phyloP scores from a whole-genome alignment of 164 flowering plant genomes.

The Dillenia turbinata region DNA sequence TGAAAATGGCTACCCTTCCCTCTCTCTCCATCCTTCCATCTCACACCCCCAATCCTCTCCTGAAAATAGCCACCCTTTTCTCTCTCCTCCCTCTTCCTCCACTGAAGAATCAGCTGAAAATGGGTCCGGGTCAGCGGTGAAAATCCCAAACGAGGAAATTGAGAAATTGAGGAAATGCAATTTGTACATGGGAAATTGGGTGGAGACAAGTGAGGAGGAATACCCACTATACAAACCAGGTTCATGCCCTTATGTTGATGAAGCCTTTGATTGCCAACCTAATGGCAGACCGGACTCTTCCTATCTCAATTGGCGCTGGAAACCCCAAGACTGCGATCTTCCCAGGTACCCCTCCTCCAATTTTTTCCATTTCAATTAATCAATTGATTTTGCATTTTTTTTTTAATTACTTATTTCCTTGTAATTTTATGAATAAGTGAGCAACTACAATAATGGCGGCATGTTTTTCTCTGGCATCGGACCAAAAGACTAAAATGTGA shows the following conservation, averaged over 20 bases:
- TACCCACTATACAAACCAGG: slow-evolving; percentile 69
- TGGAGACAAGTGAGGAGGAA: slow-evolving; percentile 44
- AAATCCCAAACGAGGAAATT: not conserved
- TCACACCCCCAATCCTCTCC: not conserved
- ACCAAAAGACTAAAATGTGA: too few species aligned
- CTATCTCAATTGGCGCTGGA: slow-evolving; percentile 84
- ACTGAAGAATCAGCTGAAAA: not conserved
- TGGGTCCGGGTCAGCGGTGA: slow-evolving; percentile 4
- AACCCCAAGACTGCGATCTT: slow-evolving; percentile 77
- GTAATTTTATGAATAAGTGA: not conserved
- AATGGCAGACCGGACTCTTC: slow-evolving; percentile 70
- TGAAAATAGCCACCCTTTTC: not conserved
- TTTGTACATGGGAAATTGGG: slow-evolving; percentile 1
- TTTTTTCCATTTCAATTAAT: too few species aligned
- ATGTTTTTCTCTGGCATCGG: too few species aligned
- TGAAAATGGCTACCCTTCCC: not conserved
- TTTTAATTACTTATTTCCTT: not conserved
- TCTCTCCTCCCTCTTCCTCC: not conserved
- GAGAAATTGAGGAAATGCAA: slow-evolving; percentile 4
- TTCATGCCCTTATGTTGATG: slow-evolving; percentile 85
- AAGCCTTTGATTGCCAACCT: slow-evolving; percentile 64
- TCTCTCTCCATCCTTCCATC: not conserved
- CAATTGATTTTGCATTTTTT: not conserved
- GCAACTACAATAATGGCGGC: too few species aligned
- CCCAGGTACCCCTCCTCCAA: slow-evolving; percentile 47